Evolutionary conservation across 2,329 filamentous ascomycete genomes (phyloP).

Genomic region (Lachnellula subtilissima): DNA sequence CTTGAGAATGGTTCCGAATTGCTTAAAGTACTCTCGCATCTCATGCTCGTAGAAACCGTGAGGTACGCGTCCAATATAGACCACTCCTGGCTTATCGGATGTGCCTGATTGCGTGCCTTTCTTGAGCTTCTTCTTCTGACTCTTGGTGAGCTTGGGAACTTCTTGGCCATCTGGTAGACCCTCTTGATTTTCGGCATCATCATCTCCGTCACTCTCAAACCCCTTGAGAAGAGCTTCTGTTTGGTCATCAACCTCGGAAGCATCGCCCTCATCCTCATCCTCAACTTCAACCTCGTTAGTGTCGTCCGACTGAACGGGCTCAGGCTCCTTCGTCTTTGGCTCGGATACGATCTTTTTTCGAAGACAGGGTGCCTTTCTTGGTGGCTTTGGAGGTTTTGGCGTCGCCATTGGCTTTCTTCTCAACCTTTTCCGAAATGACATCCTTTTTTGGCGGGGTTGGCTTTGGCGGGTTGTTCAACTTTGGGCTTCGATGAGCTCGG

Average conservation of each 20-base stretch:
- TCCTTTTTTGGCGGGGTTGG: conserved; percentile 15
- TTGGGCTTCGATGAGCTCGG: not conserved
- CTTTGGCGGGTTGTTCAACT: conserved; percentile 10
- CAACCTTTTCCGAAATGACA: conserved; percentile 16
- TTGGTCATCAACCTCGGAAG: conserved; percentile 43
- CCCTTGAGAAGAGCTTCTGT: conserved; percentile 49
- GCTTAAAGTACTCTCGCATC: conserved; percentile 88
- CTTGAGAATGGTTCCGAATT: conserved; percentile 77
- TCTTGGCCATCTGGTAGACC: conserved; percentile 40
- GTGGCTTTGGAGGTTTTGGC: conserved; percentile 8
- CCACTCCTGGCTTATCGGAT: conserved; percentile 63
- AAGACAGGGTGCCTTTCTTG: conserved; percentile 17
- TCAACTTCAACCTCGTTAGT: conserved; percentile 13
- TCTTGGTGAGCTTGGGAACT: conserved; percentile 40
- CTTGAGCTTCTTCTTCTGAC: conserved; percentile 46
- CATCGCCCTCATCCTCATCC: conserved; percentile 23
- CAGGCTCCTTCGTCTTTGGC: conserved; percentile 12
- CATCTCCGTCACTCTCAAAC: conserved; percentile 51
- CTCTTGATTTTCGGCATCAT: conserved; percentile 32
- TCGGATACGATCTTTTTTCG: conserved; percentile 8
- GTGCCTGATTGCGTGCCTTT: conserved; percentile 37
- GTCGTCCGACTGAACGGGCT: conserved; percentile 2
- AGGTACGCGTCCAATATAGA: conserved; percentile 88
- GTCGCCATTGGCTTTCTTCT: conserved; percentile 9
- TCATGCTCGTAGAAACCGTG: conserved; percentile 97